Conservation (phyloP, 2,329 filamentous ascomycete genomes). For the Ascochyta koolunga region DNA sequence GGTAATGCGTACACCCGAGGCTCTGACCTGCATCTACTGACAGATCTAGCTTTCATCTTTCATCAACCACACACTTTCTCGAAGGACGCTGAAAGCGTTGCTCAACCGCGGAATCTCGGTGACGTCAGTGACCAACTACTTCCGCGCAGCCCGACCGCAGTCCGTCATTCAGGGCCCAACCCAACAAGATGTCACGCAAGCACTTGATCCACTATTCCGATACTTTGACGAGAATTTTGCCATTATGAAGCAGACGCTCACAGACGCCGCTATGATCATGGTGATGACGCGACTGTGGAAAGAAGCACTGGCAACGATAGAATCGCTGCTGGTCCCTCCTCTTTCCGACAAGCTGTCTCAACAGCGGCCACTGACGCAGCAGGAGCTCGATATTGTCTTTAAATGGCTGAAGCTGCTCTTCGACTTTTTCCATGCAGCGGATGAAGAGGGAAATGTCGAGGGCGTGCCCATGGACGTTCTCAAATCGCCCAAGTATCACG, state of each 20-base stretch:
- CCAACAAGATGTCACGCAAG: conserved; percentile 76
- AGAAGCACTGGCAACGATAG: conserved; percentile 90
- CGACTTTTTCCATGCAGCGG: conserved; percentile 91
- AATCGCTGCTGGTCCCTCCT: conserved; percentile 87
- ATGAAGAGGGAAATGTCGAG: conserved; percentile 83
- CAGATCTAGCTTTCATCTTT: conserved; percentile 77
- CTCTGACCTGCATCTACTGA: conserved; percentile 17
- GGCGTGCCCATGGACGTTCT: conserved; percentile 90
- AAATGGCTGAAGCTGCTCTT: conserved; percentile 91
- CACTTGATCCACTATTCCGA: conserved; percentile 81
- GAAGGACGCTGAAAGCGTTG: conserved; percentile 76
- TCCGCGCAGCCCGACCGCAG: conserved; percentile 58
- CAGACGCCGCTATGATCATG: conserved; percentile 93
- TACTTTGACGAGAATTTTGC: conserved; percentile 99
- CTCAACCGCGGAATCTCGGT: conserved; percentile 75
- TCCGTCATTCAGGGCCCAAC: conserved; percentile 64
- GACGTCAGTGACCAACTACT: conserved; percentile 74
- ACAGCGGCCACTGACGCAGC: conserved; percentile 80
- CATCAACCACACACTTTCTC: conserved; percentile 87
- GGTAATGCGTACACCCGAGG: conserved; percentile 57
- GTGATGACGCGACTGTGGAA: conserved; percentile 99
- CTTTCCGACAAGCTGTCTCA: conserved; percentile 91
- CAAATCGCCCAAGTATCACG: conserved; percentile 97
- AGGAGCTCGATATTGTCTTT: conserved; percentile 93
- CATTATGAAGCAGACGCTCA: conserved; percentile 97